Conservation (phyloP, 1,284 basidiomycete genomes). For the Cryptococcus sp. region DNA sequence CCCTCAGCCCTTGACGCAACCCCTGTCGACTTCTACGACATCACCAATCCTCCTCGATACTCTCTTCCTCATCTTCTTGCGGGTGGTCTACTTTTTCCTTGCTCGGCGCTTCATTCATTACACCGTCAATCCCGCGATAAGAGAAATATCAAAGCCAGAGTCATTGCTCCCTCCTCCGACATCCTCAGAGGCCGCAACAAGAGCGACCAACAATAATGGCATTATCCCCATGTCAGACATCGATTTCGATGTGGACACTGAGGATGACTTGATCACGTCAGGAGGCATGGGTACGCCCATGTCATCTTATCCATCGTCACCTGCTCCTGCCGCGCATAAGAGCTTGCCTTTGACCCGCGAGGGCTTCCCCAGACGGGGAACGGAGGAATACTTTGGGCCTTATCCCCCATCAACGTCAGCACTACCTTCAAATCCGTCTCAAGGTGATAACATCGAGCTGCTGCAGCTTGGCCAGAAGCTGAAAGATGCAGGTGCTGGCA, state of each 20-base stretch:
- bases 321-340: background rate
- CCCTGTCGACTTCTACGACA: background rate
- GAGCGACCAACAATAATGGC: background rate
- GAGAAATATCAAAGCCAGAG: slow-evolving; percentile 42
- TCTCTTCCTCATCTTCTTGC: slow-evolving; percentile 38
- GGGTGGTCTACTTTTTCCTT: slow-evolving; percentile 45
- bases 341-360: background rate
- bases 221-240: slow-evolving; percentile 1
- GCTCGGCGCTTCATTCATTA: slow-evolving; percentile 47
- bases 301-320: slow-evolving; percentile 16
- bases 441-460: slow-evolving; percentile 25
- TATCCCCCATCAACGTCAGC: slow-evolving; percentile 3
- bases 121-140: slow-evolving; percentile 47
- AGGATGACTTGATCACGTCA: slow-evolving; percentile 1
- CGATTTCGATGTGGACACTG: slow-evolving; percentile 13
- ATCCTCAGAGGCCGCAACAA: background rate
- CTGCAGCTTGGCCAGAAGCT: slow-evolving; percentile 33
- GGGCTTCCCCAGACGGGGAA: background rate
- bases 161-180: slow-evolving; percentile 14
- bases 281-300: background rate
- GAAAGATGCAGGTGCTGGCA: slow-evolving; percentile 24
- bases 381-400: background rate
- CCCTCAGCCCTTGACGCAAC: background rate
- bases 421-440: slow-evolving; percentile 1
- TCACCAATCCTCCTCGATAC: slow-evolving; percentile 48